Evolutionary conservation across 345 rosid species (phyloP), one percentile per base, ranked within the genome.

Genomic region (Salix arbutifolia): DNA sequence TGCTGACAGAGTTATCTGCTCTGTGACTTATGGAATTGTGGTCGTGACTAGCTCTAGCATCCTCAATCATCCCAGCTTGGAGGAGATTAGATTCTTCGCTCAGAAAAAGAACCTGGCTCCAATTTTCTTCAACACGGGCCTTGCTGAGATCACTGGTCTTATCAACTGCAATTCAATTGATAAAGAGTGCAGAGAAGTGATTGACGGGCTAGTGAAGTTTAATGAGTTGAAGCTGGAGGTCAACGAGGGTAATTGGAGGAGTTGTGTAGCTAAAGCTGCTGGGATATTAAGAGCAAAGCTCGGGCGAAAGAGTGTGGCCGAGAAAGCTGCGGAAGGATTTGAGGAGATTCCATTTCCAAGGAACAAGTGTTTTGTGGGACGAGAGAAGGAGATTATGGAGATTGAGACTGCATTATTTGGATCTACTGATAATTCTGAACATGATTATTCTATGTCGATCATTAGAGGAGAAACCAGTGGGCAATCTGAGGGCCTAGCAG

Each of bases 21-120:
- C 97, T 8, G 97, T 89, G 64, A 86, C 95, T 31, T 91, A 85
- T 74, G 98, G 97, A 69, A 84, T 94, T 67, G 90, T 94, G 68
- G 92, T 92, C 35, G 87, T 94, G 53, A 89, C 95, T 0, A 82
- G 79, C 77, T 86, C 87, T 12, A 89, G 87, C 84, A 85, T 94
- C 78, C 83, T 87, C 81, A 91, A 87, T 80, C 88, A 84, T 67
- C 80, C 84, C 21, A 91, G 91, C 87, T 82, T 90, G 84, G 93
- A 94, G 89, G 97, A 94, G 80, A 89, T 94, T 62, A 86, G 91
- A 75, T 92, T 94, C 86, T 92, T 94, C 58, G 87, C 94, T 74
- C 97, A 92, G 70, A 94, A 94, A 89, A 94, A 88, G 90, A 94
- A 92, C 78, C 61, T 94, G 91, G 83, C 91, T 58, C 97, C 97